Base-by-base conservation (phyloP, 257 asterid species). In the Paulownia fortunei region DNA sequence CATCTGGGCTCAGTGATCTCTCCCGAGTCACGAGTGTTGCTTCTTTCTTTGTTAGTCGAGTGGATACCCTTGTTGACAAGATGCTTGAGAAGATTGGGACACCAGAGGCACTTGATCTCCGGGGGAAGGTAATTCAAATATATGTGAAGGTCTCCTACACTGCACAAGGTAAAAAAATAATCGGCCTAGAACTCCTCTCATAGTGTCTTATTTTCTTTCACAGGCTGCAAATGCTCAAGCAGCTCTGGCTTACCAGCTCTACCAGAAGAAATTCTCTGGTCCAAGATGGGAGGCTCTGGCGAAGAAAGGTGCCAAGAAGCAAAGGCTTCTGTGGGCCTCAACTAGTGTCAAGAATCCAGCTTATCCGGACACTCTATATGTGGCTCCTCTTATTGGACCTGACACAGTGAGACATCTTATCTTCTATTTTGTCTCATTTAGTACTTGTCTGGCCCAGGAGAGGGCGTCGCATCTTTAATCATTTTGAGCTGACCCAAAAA, bases 151-250 rank as follows among this genome's bases (percentile, higher is more conserved):
- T 26, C 37, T 49, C 42, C 15, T 26, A 9, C 24, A 67, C 51
- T 21, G 23, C 47, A 55, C 18, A 44, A 65, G 18, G 10, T 13
- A 62, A 44, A 1, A 60, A 24, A 37, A 32, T 61, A 1, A 51
- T 51, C 69, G 6, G 26, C 19, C 30, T 58, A 12, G 51, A 71
- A 79, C 63, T 73, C 72, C 42, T 30, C 46, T 69, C 30, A 73
- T 32, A 1, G 23, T 78, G 44, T 27, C 41, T 44, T 27, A 46
- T 72, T 41, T 58, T 74, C 41, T 60, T 44, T 65, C 21, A 58
- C 90, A 96, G 99, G 99, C 99, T 81, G 99, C 99, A 86, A 89
- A 87, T 88, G 98, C 99, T 64, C 99, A 96, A 88, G 99, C 99
- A 44, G 97, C 86, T 62, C 86, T 93, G 30, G 99, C 99, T 74